Percentiles rank a stretch among this genome's conserved stretches.
Evolutionary conservation across 2,329 filamentous ascomycete genomes (phyloP).

Genomic region (Aspergillus aculeatus): DNA sequence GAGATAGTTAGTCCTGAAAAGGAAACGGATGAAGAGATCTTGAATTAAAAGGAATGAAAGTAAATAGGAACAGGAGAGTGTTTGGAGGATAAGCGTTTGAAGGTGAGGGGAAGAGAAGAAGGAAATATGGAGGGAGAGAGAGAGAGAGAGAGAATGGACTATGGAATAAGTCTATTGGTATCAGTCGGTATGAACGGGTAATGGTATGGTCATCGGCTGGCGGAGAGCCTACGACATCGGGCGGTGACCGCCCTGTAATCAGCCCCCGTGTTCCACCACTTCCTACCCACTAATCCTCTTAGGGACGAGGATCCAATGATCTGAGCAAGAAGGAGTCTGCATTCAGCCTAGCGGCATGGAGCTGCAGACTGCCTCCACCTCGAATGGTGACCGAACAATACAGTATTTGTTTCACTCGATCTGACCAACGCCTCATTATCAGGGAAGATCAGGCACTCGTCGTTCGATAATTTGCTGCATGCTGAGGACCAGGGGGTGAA

Average conservation of each 20-base stretch:
- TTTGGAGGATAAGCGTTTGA: too few species aligned
- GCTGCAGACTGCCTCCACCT: not conserved
- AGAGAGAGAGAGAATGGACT: not conserved
- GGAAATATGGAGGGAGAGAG: not conserved
- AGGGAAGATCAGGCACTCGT: not conserved
- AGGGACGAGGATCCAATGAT: not conserved
- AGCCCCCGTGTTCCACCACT: not conserved
- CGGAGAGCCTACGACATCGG: not conserved
- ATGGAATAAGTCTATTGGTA: not conserved
- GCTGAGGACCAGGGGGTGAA: not conserved
- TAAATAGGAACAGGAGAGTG: too few species aligned
- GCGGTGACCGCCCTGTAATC: constrained; percentile 1
- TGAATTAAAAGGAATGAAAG: too few species aligned
- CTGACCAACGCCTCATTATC: not conserved
- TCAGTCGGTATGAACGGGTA: not conserved
- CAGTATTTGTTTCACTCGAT: not conserved
- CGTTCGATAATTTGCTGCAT: not conserved
- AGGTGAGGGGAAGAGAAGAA: not conserved
- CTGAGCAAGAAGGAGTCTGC: not conserved
- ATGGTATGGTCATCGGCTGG: not conserved
- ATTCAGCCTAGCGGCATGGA: not conserved
- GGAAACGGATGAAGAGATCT: too few species aligned
- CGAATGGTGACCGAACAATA: not conserved
- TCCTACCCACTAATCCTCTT: not conserved
- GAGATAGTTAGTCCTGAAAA: too few species aligned